Conservation (phyloP, 2,329 filamentous ascomycete genomes). For the Fusarium oligoseptatum region DNA sequence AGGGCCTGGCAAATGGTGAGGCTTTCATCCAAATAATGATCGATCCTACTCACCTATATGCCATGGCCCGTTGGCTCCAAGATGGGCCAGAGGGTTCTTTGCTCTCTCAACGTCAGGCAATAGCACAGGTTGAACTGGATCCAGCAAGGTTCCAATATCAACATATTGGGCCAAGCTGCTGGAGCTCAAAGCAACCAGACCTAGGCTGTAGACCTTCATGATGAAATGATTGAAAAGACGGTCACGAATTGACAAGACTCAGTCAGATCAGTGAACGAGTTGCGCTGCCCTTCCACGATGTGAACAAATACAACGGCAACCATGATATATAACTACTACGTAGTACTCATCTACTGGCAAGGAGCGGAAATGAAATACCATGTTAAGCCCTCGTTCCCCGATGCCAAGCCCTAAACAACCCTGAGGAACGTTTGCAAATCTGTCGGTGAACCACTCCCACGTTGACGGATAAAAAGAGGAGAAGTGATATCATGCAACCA, state of each 20-base stretch:
- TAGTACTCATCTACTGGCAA: background rate
- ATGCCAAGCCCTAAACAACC: background rate
- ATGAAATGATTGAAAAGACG: background rate
- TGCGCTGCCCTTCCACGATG: background rate
- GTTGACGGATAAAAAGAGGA: background rate
- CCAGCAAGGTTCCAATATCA: slow-evolving; percentile 39
- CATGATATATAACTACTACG: background rate
- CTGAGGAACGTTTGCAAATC: background rate
- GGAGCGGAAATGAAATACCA: background rate
- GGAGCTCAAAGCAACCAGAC: slow-evolving; percentile 6
- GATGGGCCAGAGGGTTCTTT: slow-evolving; percentile 59
- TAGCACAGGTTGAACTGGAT: slow-evolving; percentile 46
- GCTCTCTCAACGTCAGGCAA: slow-evolving; percentile 47
- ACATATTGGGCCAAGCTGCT: background rate
- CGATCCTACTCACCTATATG: slow-evolving; percentile 56
- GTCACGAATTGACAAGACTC: background rate
- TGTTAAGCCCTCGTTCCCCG: background rate
- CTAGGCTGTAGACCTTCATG: background rate
- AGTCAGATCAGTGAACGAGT: background rate
- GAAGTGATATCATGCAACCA: background rate
- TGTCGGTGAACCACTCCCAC: background rate
- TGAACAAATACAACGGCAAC: background rate
- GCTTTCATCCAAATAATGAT: background rate
- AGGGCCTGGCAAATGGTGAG: slow-evolving; percentile 45
- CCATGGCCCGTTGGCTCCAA: slow-evolving; percentile 68